Conservation (phyloP, 139 green algal species). For the Coelastrella sp. region DNA sequence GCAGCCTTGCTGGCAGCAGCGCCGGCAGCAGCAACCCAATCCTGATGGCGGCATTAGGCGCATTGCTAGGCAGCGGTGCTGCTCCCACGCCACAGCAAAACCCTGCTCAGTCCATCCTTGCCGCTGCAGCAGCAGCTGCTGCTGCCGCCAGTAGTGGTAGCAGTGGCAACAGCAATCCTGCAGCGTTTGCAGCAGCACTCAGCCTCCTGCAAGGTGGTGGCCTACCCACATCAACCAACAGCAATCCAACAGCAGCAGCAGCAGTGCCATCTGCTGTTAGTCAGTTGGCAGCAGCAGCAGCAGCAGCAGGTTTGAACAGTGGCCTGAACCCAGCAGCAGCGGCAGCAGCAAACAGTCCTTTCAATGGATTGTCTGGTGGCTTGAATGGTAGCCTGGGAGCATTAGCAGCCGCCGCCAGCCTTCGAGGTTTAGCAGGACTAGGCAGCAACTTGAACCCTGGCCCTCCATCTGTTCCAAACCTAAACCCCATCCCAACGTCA, state of each 20-base stretch:
- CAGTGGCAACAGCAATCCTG: not conserved
- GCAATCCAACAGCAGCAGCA: not conserved
- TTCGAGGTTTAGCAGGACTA: not conserved
- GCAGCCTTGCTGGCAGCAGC: not conserved
- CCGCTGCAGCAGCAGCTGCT: not conserved
- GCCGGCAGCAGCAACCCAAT: conserved; percentile 1
- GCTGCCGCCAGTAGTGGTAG: not conserved
- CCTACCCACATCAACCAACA: not conserved
- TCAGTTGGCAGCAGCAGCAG: not conserved
- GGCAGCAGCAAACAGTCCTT: not conserved
- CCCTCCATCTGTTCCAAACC: not conserved
- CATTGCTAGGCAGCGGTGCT: conserved; percentile 1
- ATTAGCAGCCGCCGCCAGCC: not conserved
- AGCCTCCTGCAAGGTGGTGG: not conserved
- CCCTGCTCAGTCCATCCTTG: conserved; percentile 12
- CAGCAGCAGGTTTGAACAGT: conserved; percentile 12
- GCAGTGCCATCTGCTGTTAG: not conserved
- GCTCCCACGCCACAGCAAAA: not conserved
- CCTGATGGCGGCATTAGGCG: not conserved
- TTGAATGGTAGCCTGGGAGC: not conserved
- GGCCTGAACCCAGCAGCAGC: not conserved
- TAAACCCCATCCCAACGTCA: not conserved
- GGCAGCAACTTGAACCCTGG: not conserved
- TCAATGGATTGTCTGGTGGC: not conserved
- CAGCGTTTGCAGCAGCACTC: conserved; percentile 1